These are phyloP conservation scores for Penicillium nordicum DNA, from an alignment of 2,329 filamentous ascomycete species.

Conservation along the genomic window DNA sequence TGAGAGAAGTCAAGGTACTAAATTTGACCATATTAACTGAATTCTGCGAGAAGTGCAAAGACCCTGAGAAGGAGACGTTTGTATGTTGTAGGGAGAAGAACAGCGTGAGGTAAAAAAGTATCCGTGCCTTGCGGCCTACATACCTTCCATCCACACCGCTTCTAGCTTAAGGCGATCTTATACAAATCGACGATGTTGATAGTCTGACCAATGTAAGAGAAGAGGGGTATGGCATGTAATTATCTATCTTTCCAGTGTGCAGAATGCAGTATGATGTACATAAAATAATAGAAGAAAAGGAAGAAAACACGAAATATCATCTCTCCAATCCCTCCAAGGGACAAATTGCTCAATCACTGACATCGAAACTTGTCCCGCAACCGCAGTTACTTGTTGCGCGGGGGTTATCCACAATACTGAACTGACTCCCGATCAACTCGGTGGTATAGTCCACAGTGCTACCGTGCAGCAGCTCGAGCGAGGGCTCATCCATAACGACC, in stretches of 20 bases:
- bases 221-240: too few relatives aligned
- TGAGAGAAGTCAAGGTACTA: background rate
- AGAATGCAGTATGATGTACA: too few relatives aligned
- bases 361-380: slow-evolving; percentile 95
- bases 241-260: too few relatives aligned
- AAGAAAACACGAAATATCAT: too few relatives aligned
- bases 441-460: slow-evolving; percentile 96
- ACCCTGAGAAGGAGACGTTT: background rate
- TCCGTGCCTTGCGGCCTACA: too few relatives aligned
- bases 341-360: too few relatives aligned
- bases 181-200: too few relatives aligned
- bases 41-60: background rate
- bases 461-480: slow-evolving; percentile 81
- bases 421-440: slow-evolving; percentile 91
- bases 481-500: slow-evolving; percentile 83
- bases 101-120: background rate
- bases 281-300: too few relatives aligned
- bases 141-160: too few relatives aligned
- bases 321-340: too few relatives aligned
- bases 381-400: slow-evolving; percentile 90
- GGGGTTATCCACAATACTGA: slow-evolving; percentile 94
- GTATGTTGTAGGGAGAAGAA: background rate
- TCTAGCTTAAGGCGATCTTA: too few relatives aligned
- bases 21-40: background rate
- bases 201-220: too few relatives aligned